Evolutionary conservation across 164 flowering plant species (phyloP), one percentile per base, ranked within the genome.

Genomic region (Aristolochia californica): DNA sequence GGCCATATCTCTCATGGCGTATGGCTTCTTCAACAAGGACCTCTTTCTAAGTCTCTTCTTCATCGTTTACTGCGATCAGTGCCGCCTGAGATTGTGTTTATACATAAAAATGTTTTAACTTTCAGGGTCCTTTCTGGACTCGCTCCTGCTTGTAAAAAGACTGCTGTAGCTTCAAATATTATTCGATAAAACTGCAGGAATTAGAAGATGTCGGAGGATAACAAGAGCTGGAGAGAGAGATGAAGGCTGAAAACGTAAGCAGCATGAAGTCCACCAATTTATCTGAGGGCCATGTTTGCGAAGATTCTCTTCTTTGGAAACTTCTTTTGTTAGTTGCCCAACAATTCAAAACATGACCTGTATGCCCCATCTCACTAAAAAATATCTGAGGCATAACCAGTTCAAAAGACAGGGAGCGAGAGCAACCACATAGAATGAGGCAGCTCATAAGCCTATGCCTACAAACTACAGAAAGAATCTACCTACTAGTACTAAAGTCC

Each of bases 1-100:
- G 0, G 97, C 95, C 23, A 86, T 89, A 12, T 81, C 78, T 34
- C 88, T 89, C 26, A 74, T 89, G 52, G 63, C 80, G 38, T 89
- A 72, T 22, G 97, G 97, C 5, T 81, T 84, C 77, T 83, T 84
- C 82, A 74, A 86, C 79, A 86, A 79, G 58, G 97, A 95, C 69
- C 77, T 84, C n/a, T 86, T 20, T 91, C 97, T 14, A n/a, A n/a
- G n/a, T n/a, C n/a, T n/a, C n/a, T n/a, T n/a, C n/a, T n/a, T n/a
- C n/a, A n/a, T n/a, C n/a, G n/a, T n/a, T n/a, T n/a, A n/a, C n/a
- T n/a, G n/a, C n/a, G n/a, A n/a, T n/a, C n/a, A n/a, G n/a, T n/a
- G n/a, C n/a, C n/a, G n/a, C n/a, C n/a, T n/a, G 40, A 34, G 5
- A 34, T 34, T 34, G 40, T 34, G 4, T n/a, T n/a, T n/a, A n/a